These are phyloP conservation scores for Lagerstroemia speciosa DNA, from an alignment of 345 rosid species.

Conservation along the genomic window DNA sequence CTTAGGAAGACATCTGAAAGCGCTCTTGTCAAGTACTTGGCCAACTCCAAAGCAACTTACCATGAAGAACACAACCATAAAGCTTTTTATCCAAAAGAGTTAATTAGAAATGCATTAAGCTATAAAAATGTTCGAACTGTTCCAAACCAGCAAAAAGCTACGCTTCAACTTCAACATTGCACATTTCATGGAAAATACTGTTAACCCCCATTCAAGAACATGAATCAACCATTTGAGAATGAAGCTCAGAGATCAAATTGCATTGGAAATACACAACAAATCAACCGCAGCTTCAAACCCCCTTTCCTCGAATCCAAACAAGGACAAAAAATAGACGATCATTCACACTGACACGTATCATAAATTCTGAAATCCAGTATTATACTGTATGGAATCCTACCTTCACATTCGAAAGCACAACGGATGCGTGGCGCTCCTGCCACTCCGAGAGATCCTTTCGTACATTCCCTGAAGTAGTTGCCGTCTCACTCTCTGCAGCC, in stretches of 20 bases:
- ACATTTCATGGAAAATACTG: background rate
- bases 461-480: constrained; percentile 27
- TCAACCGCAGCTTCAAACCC: no score
- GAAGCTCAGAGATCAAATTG: background rate
- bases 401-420: constrained; percentile 59
- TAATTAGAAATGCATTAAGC: background rate
- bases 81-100: background rate
- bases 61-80: background rate
- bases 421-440: constrained; percentile 71
- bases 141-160: background rate
- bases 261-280: background rate
- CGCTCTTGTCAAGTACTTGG: background rate
- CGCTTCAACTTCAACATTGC: background rate
- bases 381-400: constrained; percentile 3
- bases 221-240: background rate
- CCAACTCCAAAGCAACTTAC: background rate
- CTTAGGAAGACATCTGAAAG: background rate
- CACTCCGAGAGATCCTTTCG: constrained; percentile 68
- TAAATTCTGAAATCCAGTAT: background rate
- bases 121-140: background rate
- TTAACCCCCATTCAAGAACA: background rate
- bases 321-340: background rate
- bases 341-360: background rate
- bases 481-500: constrained; percentile 20
- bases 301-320: background rate